A percentile compares a stretch with the other conserved stretches of the same genome.
Conservation (phyloP, 2,329 filamentous ascomycete species). For the Tolypocladium album region DNA sequence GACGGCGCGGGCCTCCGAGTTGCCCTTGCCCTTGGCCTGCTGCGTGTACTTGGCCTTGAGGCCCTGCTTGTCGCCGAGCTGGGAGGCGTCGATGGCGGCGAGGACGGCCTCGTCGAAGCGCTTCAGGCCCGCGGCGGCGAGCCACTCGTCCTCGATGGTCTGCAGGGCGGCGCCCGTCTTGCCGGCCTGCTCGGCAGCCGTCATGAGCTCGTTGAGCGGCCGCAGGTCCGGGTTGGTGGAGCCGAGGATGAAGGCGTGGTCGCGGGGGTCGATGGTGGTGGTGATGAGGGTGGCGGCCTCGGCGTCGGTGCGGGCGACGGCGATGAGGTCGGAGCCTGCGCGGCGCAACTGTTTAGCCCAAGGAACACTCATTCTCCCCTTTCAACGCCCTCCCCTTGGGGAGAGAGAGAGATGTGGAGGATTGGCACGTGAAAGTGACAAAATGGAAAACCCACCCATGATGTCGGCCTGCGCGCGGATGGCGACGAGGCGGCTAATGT, state of each 20-base stretch:
- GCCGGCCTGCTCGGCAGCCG: slow-evolving; percentile 69
- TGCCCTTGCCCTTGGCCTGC: slow-evolving; percentile 71
- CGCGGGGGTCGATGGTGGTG: slow-evolving; percentile 88
- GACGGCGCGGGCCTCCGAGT: slow-evolving; percentile 68
- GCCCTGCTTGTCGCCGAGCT: slow-evolving; percentile 53
- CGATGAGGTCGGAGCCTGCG: slow-evolving; percentile 71
- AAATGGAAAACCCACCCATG: slow-evolving; percentile 54
- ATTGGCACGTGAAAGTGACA: background rate
- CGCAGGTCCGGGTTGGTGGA: slow-evolving; percentile 75
- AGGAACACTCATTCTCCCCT: too few relatives aligned
- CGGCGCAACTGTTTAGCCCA: too few relatives aligned
- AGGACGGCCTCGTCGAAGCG: slow-evolving; percentile 86
- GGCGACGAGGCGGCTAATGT: slow-evolving; percentile 94
- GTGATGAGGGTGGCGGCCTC: slow-evolving; percentile 97
- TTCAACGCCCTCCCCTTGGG: too few relatives aligned
- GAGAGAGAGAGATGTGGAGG: too few relatives aligned
- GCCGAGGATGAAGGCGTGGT: slow-evolving; percentile 89
- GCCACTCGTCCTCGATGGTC: slow-evolving; percentile 86
- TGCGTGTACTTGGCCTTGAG: slow-evolving; percentile 57
- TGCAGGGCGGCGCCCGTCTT: slow-evolving; percentile 76
- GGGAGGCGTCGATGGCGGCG: slow-evolving; percentile 60
- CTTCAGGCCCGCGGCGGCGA: slow-evolving; percentile 65
- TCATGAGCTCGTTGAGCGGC: slow-evolving; percentile 84
- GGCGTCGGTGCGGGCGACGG: slow-evolving; percentile 89
- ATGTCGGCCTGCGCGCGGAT: slow-evolving; percentile 97